phyloP scores from a whole-genome alignment of 345 rosid species.

The Arabis hirsuta region DNA sequence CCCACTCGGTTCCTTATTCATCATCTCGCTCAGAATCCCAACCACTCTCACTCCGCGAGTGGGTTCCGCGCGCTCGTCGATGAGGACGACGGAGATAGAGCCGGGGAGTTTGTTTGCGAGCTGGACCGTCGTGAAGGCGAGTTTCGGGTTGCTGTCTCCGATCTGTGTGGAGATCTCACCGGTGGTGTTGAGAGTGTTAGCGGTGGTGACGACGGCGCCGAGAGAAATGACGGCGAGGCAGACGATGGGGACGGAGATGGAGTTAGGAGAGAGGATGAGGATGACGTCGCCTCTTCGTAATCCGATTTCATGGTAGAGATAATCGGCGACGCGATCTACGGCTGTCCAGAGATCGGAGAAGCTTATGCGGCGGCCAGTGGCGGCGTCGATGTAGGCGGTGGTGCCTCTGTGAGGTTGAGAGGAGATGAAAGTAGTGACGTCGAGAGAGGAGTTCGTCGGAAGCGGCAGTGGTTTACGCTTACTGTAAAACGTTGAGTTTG shows the following conservation, averaged over 20 bases:
- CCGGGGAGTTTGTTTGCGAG: constrained; percentile 62
- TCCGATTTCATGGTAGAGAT: constrained; percentile 58
- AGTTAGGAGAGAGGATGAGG: constrained; percentile 81
- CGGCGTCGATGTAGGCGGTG: constrained; percentile 76
- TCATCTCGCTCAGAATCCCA: constrained; percentile 50
- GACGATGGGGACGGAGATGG: constrained; percentile 70
- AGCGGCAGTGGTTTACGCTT: constrained; percentile 59
- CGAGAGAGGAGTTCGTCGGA: constrained; percentile 56
- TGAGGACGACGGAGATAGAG: constrained; percentile 54
- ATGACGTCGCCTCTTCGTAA: constrained; percentile 70
- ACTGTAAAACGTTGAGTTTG: constrained; percentile 65
- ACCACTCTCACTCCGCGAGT: constrained; percentile 41
- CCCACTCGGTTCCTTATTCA: constrained; percentile 41
- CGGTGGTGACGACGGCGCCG: constrained; percentile 84
- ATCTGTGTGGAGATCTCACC: constrained; percentile 70
- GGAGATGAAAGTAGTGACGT: constrained; percentile 79
- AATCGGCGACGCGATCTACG: constrained; percentile 63
- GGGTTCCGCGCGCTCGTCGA: constrained; percentile 22
- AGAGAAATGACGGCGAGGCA: constrained; percentile 84
- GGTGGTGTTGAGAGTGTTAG: constrained; percentile 82
- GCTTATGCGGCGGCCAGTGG: constrained; percentile 61
- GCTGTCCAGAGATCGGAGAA: constrained; percentile 73
- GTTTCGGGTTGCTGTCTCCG: constrained; percentile 59
- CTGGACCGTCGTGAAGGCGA: constrained; percentile 60
- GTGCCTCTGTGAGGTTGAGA: constrained; percentile 70